Evolutionary conservation across 2,329 filamentous ascomycete genomes (phyloP).

Genomic region (Talaromyces amestolkiae): DNA sequence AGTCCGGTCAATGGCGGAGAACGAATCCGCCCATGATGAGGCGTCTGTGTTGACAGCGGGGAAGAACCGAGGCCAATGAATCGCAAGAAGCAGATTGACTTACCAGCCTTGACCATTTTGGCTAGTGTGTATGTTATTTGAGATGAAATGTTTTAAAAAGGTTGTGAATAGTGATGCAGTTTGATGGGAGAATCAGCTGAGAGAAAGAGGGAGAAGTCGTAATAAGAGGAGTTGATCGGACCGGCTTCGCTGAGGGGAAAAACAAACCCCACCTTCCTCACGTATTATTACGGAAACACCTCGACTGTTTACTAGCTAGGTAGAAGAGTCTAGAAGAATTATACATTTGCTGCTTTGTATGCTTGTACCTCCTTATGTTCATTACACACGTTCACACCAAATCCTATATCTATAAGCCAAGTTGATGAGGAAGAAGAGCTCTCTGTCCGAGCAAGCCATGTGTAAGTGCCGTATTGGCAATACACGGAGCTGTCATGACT

Average conservation of each 20-base stretch:
- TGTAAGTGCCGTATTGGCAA: background rate
- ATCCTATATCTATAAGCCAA: no score
- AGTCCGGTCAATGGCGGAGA: conserved; percentile 30
- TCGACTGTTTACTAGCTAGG: background rate
- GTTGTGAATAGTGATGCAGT: background rate
- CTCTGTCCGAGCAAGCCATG: background rate
- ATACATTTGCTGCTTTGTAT: background rate
- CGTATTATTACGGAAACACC: background rate
- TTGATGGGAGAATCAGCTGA: background rate
- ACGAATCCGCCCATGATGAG: conserved; percentile 13
- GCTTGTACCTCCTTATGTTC: background rate
- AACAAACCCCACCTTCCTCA: conserved; percentile 6
- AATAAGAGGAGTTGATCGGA: conserved; percentile 7
- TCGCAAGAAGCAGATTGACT: conserved; percentile 41
- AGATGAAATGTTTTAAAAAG: background rate
- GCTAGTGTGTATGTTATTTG: conserved; percentile 36
- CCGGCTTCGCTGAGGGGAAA: conserved; percentile 11
- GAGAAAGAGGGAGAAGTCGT: background rate
- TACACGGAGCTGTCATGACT: background rate
- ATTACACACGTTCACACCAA: no score
- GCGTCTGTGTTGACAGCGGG: background rate
- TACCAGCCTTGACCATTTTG: conserved; percentile 99
- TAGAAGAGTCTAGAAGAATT: background rate
- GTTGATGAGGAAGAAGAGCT: no score
- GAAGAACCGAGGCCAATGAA: conserved; percentile 14